Conservation (phyloP, 345 rosid species). For the Trapa bicornis region DNA sequence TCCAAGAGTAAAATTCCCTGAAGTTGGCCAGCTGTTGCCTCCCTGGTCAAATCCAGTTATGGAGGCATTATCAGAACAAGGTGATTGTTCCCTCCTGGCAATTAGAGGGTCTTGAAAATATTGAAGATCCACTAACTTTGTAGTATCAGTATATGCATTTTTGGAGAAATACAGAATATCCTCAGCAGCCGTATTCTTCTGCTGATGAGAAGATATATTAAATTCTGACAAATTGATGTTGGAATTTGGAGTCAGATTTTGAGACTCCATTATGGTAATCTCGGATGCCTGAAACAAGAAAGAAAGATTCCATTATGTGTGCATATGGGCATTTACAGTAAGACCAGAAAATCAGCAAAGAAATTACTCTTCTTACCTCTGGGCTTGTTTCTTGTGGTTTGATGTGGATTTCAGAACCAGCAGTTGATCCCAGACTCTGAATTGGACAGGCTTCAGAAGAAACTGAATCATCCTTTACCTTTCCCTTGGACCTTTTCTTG, state of each 20-base stretch:
- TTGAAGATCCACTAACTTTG: neutral
- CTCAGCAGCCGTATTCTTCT: neutral
- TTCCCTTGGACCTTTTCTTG: neutral
- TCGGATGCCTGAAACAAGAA: too few species aligned
- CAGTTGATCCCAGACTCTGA: neutral
- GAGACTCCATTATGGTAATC: too few species aligned
- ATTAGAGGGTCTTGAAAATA: neutral
- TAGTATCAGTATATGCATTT: neutral
- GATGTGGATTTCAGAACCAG: neutral
- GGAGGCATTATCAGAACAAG: neutral
- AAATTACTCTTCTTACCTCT: too few species aligned
- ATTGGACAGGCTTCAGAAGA: neutral
- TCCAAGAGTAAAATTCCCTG: neutral
- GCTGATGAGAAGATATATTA: neutral
- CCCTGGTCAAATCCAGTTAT: neutral
- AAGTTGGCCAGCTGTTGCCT: neutral
- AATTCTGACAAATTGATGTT: too few species aligned
- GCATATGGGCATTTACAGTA: too few species aligned
- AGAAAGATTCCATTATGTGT: too few species aligned
- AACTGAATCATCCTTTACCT: neutral
- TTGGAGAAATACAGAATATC: neutral
- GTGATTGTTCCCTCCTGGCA: neutral
- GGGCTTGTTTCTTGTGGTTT: too few species aligned
- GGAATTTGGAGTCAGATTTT: neutral
- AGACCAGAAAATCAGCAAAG: too few species aligned